These are phyloP conservation scores for Fusarium robinianum DNA, from an alignment of 2,329 filamentous ascomycete genomes.

Conservation along the genomic window DNA sequence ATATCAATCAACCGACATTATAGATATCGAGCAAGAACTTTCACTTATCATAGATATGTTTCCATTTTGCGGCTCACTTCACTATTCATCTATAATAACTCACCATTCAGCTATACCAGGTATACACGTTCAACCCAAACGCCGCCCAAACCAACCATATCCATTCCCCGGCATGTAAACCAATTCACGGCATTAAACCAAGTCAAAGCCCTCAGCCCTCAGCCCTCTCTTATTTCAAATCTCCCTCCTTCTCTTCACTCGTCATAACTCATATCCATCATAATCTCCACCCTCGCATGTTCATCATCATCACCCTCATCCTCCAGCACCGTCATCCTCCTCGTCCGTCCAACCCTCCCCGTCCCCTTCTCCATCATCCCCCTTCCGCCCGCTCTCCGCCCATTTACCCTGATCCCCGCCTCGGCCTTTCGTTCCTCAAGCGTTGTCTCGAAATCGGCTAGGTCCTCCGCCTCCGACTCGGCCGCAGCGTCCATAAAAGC, in stretches of 20 bases:
- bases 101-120: no score
- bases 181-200: constrained; percentile 30
- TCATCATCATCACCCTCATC: constrained; percentile 43
- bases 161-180: no score
- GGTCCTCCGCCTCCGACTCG: constrained; percentile 52
- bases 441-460: constrained; percentile 57
- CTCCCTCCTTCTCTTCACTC: constrained; percentile 38
- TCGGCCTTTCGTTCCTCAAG: constrained; percentile 53
- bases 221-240: constrained; percentile 7
- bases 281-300: constrained; percentile 49
- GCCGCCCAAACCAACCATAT: no score
- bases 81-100: no score
- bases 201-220: constrained; percentile 1
- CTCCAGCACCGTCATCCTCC: constrained; percentile 41
- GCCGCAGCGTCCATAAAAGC: constrained; percentile 51
- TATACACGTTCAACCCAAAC: no score
- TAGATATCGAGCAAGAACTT: no score
- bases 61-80: no score
- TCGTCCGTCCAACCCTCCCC: constrained; percentile 46
- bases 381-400: constrained; percentile 27
- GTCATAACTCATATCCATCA: constrained; percentile 63
- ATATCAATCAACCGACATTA: no score
- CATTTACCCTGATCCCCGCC: constrained; percentile 46
- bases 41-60: no score
- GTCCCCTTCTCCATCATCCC: constrained; percentile 50